Conservation (phyloP, 2,329 filamentous ascomycete genomes). For the Xylariaceae sp. region DNA sequence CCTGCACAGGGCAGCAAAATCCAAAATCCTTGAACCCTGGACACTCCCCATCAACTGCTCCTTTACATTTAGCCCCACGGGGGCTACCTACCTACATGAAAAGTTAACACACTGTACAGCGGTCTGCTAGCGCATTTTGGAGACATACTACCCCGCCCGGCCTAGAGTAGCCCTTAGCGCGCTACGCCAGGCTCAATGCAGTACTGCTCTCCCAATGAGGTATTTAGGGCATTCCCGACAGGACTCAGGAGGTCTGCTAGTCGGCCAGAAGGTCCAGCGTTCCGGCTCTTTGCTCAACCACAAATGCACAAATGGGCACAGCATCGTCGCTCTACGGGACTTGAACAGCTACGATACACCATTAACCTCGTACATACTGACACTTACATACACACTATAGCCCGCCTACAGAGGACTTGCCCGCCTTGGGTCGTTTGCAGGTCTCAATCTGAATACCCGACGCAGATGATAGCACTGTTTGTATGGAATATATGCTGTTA, state of each 20-base stretch:
- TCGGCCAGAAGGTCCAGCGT: conserved; percentile 28
- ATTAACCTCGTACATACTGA: too few relatives aligned
- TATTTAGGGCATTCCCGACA: conserved; percentile 23
- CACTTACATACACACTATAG: too few relatives aligned
- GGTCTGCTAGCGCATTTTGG: conserved; percentile 22
- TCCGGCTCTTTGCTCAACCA: conserved; percentile 17
- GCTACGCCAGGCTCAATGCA: conserved; percentile 12
- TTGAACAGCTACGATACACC: too few relatives aligned
- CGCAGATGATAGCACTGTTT: background rate
- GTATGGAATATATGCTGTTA: background rate
- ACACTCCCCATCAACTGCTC: conserved; percentile 6
- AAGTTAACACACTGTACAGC: conserved; percentile 15
- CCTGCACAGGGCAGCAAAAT: conserved; percentile 22
- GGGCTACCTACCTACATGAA: background rate
- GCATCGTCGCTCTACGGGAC: too few relatives aligned
- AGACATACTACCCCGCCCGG: conserved; percentile 13
- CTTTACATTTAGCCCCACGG: conserved; percentile 11
- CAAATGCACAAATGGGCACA: too few relatives aligned
- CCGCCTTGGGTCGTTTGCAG: background rate
- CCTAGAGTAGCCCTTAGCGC: conserved; percentile 18
- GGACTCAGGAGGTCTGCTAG: conserved; percentile 15
- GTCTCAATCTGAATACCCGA: background rate
- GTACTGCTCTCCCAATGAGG: conserved; percentile 27
- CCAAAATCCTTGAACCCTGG: conserved; percentile 25
- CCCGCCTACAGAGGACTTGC: background rate